Percentiles rank a stretch among this genome's conserved stretches.
Conservation (phyloP, 2,329 filamentous ascomycete species). For the Immersiporthe knoxdaviesiana region DNA sequence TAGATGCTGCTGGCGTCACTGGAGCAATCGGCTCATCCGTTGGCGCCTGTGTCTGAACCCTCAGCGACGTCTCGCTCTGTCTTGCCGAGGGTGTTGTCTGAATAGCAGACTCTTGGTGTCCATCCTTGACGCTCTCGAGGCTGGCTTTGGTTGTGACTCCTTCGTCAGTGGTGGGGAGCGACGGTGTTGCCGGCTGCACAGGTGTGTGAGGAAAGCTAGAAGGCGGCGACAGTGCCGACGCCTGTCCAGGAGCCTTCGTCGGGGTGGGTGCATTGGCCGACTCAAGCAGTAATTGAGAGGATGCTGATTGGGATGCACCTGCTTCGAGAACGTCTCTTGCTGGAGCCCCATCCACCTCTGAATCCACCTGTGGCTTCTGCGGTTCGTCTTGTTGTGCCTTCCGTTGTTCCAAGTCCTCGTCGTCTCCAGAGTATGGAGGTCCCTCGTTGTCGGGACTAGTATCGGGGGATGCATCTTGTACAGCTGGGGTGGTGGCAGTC, state of each 20-base stretch:
- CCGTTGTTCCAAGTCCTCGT: conserved; percentile 48
- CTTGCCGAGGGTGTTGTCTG: neutral
- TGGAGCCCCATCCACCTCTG: conserved; percentile 30
- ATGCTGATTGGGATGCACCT: conserved; percentile 41
- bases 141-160: neutral
- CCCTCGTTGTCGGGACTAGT: conserved; percentile 75
- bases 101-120: neutral
- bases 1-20: neutral
- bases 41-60: neutral
- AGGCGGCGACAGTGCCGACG: neutral
- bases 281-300: conserved; percentile 51
- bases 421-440: conserved; percentile 56
- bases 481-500: conserved; percentile 72
- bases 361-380: conserved; percentile 26
- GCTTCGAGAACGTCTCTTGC: conserved; percentile 11
- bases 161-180: neutral
- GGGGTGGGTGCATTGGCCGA: conserved; percentile 38
- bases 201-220: neutral
- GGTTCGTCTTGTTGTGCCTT: conserved; percentile 38
- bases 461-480: conserved; percentile 69
- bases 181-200: neutral
- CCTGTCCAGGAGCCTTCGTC: neutral
- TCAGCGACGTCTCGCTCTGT: neutral
- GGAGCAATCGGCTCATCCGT: neutral
- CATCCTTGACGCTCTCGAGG: neutral